Conservation (phyloP, 768 basidiomycete species). For the Lanmaoa rubissima region DNA sequence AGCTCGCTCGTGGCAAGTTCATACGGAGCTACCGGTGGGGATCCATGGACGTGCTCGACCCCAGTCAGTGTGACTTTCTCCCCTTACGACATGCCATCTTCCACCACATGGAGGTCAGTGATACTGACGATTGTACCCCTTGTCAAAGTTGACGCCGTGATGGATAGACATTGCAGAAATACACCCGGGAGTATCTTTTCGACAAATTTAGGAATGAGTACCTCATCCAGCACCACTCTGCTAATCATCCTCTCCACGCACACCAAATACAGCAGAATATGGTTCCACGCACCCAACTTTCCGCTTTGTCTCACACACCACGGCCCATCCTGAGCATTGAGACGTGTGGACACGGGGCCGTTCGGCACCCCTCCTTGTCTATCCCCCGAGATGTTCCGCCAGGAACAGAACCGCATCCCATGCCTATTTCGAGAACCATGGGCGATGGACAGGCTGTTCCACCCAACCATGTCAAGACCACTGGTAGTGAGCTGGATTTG, state of each 20-base stretch:
- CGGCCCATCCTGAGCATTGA: conserved; percentile 63
- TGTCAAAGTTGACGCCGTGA: conserved; percentile 18
- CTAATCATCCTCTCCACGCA: conserved; percentile 40
- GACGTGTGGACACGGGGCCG: conserved; percentile 46
- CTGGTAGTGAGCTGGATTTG: conserved; percentile 38
- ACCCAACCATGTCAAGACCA: conserved; percentile 31
- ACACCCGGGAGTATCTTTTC: conserved; percentile 80
- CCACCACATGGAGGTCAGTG: conserved; percentile 82
- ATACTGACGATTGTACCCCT: conserved; percentile 10
- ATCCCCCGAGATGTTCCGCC: conserved; percentile 48
- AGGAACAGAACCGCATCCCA: conserved; percentile 43
- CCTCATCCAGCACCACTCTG: conserved; percentile 49
- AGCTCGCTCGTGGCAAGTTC: conserved; percentile 61
- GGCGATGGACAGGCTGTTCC: conserved; percentile 33
- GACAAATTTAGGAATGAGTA: conserved; percentile 71
- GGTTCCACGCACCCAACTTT: conserved; percentile 33
- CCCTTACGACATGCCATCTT: conserved; percentile 76
- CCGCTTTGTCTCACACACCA: conserved; percentile 36
- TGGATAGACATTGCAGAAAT: conserved; percentile 76
- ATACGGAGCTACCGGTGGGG: conserved; percentile 83
- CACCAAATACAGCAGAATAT: conserved; percentile 44
- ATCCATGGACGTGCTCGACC: conserved; percentile 74
- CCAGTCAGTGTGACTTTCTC: conserved; percentile 77
- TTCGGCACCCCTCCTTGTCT: conserved; percentile 45
- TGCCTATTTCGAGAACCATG: conserved; percentile 40